phyloP scores from a whole-genome alignment of 371 early-diverging fungal species.

The Apophysomyces sp. region DNA sequence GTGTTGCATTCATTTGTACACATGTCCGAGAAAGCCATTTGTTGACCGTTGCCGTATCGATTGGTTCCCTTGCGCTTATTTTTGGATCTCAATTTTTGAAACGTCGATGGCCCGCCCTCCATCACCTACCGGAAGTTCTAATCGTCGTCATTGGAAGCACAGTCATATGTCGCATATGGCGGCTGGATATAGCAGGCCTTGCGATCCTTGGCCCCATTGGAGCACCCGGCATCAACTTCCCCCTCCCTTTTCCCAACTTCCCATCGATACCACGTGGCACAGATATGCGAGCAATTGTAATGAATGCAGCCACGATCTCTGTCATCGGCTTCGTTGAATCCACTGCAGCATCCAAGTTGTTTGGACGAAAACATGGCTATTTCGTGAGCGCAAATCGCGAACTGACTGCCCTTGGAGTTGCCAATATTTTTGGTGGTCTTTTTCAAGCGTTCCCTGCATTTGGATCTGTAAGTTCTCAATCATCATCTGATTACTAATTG shows the following conservation, averaged over 20 bases:
- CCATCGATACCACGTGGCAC: constrained; percentile 48
- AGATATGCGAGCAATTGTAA: constrained; percentile 49
- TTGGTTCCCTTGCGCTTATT: constrained; percentile 61
- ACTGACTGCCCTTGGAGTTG: constrained; percentile 86
- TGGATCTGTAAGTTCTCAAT: constrained; percentile 59
- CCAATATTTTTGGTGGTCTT: constrained; percentile 73
- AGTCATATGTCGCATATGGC: constrained; percentile 48
- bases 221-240: constrained; percentile 19
- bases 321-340: constrained; percentile 92
- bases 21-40: constrained; percentile 16
- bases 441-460: constrained; percentile 84
- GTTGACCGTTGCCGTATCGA: constrained; percentile 52
- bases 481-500: not conserved
- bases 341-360: constrained; percentile 82
- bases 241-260: constrained; percentile 54
- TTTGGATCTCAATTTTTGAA: constrained; percentile 54
- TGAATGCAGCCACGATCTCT: constrained; percentile 69
- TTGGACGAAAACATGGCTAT: constrained; percentile 81
- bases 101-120: constrained; percentile 32
- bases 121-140: constrained; percentile 81
- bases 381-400: constrained; percentile 89
- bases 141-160: constrained; percentile 72
- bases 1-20: constrained; percentile 55
- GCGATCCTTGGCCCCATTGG: constrained; percentile 68
- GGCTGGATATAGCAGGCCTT: constrained; percentile 64